Conservation (phyloP, 495 filamentous ascomycete species). For the Neurospora hispaniola region DNA sequence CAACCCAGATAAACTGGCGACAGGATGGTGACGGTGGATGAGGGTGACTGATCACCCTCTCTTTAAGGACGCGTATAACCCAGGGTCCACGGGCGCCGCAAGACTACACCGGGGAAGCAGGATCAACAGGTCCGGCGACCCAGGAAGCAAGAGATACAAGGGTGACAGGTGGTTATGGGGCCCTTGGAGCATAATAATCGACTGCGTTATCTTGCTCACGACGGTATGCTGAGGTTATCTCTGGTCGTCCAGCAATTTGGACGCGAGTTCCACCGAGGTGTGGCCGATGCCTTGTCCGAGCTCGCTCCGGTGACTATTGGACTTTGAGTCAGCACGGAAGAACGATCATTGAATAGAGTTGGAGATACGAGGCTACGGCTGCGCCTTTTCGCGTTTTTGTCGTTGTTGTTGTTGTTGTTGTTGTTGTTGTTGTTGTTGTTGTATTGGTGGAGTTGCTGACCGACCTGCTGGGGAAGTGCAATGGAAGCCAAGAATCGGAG, state of each 20-base stretch:
- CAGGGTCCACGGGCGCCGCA: conserved; percentile 3
- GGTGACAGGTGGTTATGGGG: neutral
- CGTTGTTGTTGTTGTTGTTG: neutral
- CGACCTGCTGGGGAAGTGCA: neutral
- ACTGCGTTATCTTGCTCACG: neutral
- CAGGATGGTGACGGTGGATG: neutral
- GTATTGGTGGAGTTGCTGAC: neutral
- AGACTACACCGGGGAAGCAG: conserved; percentile 11
- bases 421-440: neutral
- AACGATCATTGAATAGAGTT: neutral
- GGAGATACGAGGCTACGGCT: neutral
- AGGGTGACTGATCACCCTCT: neutral
- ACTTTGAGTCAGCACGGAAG: neutral
- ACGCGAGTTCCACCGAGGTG: neutral
- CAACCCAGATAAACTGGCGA: neutral
- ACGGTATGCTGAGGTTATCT: neutral
- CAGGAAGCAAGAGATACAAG: neutral
- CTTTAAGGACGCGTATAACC: neutral
- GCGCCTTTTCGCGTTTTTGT: neutral
- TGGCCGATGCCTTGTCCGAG: neutral
- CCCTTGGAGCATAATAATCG: neutral
- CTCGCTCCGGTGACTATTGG: neutral
- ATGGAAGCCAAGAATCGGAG: neutral
- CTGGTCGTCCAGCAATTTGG: neutral
- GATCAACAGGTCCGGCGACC: conserved; percentile 1